phyloP scores from a whole-genome alignment of 2,329 filamentous ascomycete species.

The Penicillium verrucosum region DNA sequence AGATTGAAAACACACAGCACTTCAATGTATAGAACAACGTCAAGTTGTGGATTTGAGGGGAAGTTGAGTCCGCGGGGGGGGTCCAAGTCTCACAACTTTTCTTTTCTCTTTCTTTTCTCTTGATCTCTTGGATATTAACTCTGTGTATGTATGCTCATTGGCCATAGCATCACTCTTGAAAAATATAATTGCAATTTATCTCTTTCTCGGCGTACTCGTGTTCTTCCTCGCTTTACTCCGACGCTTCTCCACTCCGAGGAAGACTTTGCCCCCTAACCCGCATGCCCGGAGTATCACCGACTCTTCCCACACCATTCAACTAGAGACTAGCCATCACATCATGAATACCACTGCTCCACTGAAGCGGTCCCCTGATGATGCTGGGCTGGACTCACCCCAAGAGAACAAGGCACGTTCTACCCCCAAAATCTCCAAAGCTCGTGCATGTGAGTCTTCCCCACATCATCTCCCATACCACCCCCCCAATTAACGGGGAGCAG shows the following conservation, averaged over 20 bases:
- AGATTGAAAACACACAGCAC: not conserved
- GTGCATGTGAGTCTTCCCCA: constrained; percentile 36
- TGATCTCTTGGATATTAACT: not conserved
- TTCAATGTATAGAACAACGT: not conserved
- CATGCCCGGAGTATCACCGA: constrained; percentile 25
- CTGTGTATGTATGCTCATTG: not conserved
- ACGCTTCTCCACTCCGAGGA: constrained; percentile 13
- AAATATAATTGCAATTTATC: not conserved
- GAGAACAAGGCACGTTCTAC: constrained; percentile 25
- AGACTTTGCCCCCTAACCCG: constrained; percentile 18
- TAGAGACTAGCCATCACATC: constrained; percentile 2
- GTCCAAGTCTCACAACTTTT: not conserved
- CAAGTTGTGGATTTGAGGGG: not conserved
- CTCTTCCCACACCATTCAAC: not conserved
- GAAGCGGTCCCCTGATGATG: constrained; percentile 39
- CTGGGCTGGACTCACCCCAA: constrained; percentile 31
- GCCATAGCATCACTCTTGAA: not conserved
- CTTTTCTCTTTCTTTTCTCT: not conserved
- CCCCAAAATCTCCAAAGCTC: constrained; percentile 42
- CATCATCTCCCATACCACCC: not conserved
- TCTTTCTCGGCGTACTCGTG: not conserved
- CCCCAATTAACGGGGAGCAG: constrained; percentile 22
- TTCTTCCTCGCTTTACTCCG: not conserved
- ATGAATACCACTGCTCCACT: constrained; percentile 28
- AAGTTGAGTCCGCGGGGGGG: not conserved